Evolutionary conservation across 192 early-diverging fungal species (phyloP), one percentile per base, ranked within the genome.

Genomic region (Pilobolus umbonatus): DNA sequence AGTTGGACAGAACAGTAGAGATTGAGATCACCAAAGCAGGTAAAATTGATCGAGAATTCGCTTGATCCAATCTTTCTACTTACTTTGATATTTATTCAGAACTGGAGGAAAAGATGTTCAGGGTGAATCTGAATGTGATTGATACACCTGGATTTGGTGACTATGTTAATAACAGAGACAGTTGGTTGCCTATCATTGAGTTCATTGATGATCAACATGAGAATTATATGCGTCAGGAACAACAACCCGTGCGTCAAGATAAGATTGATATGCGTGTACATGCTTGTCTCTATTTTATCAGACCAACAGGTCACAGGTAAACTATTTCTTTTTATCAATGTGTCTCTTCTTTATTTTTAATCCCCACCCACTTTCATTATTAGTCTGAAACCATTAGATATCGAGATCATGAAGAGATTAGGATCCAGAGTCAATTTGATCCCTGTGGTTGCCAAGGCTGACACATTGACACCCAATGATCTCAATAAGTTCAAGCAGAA

Each of bases 91-190:
- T 31, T 21, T 17, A 31, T 25, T 8, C 67, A 78, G 95, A 94
- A n/a, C 84, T 99, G 52, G 93, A 99, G 70, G 96, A 99, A 71
- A 94, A 91, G 63, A 88, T 86, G 35, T 92, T 99, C 57, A 84
- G 86, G 59, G 82, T 99, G 47, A 88, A 90, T 62, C 81, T 99
- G 8, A 95, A 85, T 34, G 90, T 99, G 25, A 91, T 95, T 26
- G 96, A 99, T 69, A 98, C 96, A 14, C 96, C 96, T 38, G 96
- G 96, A 15, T 98, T 92, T 71, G 94, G 96, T 61, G 96, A 98
- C 67, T 93, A 91, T 71, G 90, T 99, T 67, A 96, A 98, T 75
- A 99, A 99, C 73, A 87, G 94, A 47, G 85, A 68, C 55, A 90
- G 88, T 69, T 98, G 96, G 96, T 85, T 92, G 67, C 94, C 96